Conservation (phyloP, 495 filamentous ascomycete species). For the Tuber magnatum region DNA sequence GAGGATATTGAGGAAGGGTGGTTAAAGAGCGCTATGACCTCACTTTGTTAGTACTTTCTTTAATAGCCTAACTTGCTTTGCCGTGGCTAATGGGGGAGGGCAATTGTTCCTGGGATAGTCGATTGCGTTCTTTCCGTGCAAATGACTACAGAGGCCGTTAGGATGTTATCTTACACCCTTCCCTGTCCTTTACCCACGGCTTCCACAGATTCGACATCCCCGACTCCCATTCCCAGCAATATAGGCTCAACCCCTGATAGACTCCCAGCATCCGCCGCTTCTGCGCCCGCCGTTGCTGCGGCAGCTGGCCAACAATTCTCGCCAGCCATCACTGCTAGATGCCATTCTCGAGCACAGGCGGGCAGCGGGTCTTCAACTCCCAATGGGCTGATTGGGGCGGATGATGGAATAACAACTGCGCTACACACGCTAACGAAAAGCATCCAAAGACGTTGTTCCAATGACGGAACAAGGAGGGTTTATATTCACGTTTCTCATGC, state of each 20-base stretch:
- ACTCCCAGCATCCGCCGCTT: conserved; percentile 37
- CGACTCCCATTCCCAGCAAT: conserved; percentile 37
- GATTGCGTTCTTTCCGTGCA: conserved; percentile 34
- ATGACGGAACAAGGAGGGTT: conserved; percentile 30
- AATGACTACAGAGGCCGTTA: conserved; percentile 38
- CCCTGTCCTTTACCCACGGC: conserved; percentile 40
- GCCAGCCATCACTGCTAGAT: conserved; percentile 35
- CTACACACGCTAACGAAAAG: conserved; percentile 36
- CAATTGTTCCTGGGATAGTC: conserved; percentile 18
- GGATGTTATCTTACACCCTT: conserved; percentile 42
- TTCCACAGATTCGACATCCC: conserved; percentile 27
- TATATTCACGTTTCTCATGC: conserved; percentile 41
- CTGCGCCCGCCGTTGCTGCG: conserved; percentile 38
- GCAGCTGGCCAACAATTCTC: conserved; percentile 40
- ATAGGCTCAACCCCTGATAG: conserved; percentile 27
- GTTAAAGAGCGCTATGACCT: conserved; percentile 36
- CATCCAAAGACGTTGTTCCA: conserved; percentile 34
- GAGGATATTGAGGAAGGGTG: conserved; percentile 33
- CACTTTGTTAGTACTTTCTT: conserved; percentile 29
- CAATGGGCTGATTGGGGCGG: conserved; percentile 28
- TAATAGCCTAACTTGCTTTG: conserved; percentile 8
- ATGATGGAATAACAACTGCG: conserved; percentile 39
- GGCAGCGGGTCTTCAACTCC: conserved; percentile 30
- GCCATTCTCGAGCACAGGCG: conserved; percentile 24
- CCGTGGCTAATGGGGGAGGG: conserved; percentile 25